phyloP scores from a whole-genome alignment of 306 rosid genomes.

The Astragalus membranaceus region DNA sequence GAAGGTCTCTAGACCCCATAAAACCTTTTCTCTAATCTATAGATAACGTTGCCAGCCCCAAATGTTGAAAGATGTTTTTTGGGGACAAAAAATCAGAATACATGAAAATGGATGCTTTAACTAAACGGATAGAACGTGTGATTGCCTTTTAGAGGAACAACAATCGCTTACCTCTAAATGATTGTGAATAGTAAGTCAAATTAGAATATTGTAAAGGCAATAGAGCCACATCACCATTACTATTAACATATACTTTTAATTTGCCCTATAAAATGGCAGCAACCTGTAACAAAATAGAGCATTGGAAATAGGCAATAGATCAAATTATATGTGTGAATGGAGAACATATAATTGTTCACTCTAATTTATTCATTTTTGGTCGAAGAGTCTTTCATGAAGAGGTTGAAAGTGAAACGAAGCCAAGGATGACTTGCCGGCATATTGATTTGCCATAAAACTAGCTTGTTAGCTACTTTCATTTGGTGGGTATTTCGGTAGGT shows the following conservation, averaged over 20 bases:
- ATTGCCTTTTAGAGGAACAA: slow-evolving; percentile 15
- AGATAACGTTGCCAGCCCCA: too few species aligned
- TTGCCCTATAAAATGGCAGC: slow-evolving; percentile 17
- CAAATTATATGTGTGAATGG: background rate
- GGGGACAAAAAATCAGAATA: background rate
- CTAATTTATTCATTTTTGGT: background rate
- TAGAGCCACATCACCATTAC: background rate
- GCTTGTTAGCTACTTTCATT: background rate
- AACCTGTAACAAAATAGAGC: background rate
- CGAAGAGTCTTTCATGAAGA: slow-evolving; percentile 28
- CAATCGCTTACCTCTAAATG: background rate
- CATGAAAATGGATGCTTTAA: background rate
- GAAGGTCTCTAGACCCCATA: too few species aligned
- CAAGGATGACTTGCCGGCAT: slow-evolving; percentile 46
- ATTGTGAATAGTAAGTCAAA: slow-evolving; percentile 2
- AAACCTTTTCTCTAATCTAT: too few species aligned
- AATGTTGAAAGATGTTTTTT: background rate
- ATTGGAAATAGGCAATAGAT: background rate
- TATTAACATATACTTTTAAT: background rate
- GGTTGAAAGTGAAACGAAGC: slow-evolving; percentile 35
- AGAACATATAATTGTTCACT: background rate
- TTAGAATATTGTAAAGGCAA: background rate
- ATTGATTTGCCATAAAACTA: background rate
- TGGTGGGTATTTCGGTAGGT: slow-evolving; percentile 16
- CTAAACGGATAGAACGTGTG: background rate